phyloP scores from a whole-genome alignment of 1,284 basidiomycete genomes.

The Somion occarium region DNA sequence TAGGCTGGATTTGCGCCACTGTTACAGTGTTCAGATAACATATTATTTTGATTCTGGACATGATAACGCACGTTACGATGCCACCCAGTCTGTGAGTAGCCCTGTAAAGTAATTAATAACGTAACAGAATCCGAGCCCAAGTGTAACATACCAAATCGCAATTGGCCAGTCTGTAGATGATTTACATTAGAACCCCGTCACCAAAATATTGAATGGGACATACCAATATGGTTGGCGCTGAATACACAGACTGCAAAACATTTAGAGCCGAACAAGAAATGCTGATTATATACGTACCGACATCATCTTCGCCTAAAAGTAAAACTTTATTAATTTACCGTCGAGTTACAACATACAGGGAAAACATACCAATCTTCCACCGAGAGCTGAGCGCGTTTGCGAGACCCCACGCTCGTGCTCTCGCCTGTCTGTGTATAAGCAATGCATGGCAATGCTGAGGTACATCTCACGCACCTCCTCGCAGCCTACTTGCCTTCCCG shows the following conservation, averaged over 20 bases:
- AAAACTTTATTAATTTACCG: background rate
- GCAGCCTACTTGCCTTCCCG: conserved; percentile 16
- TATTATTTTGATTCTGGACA: too few species aligned
- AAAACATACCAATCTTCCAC: conserved; percentile 24
- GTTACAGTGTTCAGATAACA: background rate
- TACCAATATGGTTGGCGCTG: conserved; percentile 23
- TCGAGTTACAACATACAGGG: background rate
- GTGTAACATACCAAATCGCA: conserved; percentile 44
- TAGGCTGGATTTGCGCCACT: conserved; percentile 68
- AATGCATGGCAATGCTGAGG: background rate
- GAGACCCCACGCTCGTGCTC: conserved; percentile 25
- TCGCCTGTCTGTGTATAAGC: conserved; percentile 12
- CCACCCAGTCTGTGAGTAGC: conserved; percentile 71
- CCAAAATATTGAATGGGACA: background rate
- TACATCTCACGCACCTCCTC: conserved; percentile 13
- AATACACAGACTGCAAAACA: conserved; percentile 17
- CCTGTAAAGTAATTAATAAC: conserved; percentile 24
- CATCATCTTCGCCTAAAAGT: conserved; percentile 17
- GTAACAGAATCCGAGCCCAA: background rate
- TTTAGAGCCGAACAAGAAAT: background rate
- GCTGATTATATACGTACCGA: conserved; percentile 14
- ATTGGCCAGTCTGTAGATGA: conserved; percentile 58
- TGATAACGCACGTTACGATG: conserved; percentile 47
- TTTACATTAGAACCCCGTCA: background rate
- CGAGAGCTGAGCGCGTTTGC: conserved; percentile 25